Base-by-base conservation (phyloP, 352 stramenopile species). In the Chrysophaeum taylorii region DNA sequence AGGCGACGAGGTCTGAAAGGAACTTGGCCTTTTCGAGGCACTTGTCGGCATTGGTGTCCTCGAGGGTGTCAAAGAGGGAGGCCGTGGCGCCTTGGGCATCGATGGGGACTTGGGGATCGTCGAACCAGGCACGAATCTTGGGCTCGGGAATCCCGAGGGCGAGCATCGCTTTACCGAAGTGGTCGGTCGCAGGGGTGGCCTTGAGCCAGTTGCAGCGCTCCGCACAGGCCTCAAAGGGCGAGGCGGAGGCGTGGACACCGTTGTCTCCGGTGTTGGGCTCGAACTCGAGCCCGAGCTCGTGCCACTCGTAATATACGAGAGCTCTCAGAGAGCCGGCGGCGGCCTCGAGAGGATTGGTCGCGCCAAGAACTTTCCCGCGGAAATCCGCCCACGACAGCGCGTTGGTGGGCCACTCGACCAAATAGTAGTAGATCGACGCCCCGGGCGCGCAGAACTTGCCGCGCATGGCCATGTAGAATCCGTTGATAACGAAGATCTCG, bases 401-500 rank as follows among this genome's bases (percentile, higher is more conserved):
- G n/a, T 25, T 18, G 5, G 42, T 14, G 61, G 39, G 35, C 42
- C 62, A 82, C 70, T 80, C 70, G 36, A 82, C 75, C 36, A 66
- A 61, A 43, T 75, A 82, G 66, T 74, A 82, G 57, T 78, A 50
- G 50, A 82, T 82, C 35, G 57, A 60, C 31, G 69, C 66, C 0
- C 21, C 45, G 12, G 68, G 41, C 18, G 42, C 45, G n/a, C 69
- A 68, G 69, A 75, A 82, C 67, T 81, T 81, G 48, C 21, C 27
- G 41, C 77, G 68, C 77, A 82, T 82, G 25, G 53, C 27, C 76
- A 82, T 82, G 64, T 75, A 82, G 57, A 82, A 82, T 23, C 52
- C 76, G 64, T 82, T 82, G 75, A 82, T 77, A 57, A 79, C 68
- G 61, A 77, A 82, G 27, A 81, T 9, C 25, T 7, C 23, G 7